Base-by-base conservation (phyloP, 768 basidiomycete genomes). In the Boletus pseudo-olivaceus region DNA sequence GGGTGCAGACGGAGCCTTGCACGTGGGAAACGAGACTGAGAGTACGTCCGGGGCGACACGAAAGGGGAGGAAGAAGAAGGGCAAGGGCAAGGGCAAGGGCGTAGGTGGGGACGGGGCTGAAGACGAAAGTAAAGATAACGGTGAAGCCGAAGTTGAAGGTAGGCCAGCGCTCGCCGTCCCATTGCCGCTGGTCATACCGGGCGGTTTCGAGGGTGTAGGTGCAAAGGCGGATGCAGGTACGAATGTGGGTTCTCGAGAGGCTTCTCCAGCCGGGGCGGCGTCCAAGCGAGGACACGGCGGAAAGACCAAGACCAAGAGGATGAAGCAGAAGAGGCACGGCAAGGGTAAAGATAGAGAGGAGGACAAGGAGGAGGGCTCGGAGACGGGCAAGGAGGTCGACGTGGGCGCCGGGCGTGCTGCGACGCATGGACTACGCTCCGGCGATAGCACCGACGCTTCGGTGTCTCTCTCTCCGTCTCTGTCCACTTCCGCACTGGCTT, bases 281-380 rank as follows among this genome's bases (percentile, higher is more conserved):
- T 32, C 61, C 41, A 73, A 73, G 61, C 72, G 73, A 59, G 49
- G 65, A 23, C 76, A 75, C 8, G 7, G n/a, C 17, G 33, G 12
- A 33, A 54, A 54, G 54, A 23, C 34, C 67, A 77, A 77, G 70
- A 76, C 76, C 68, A 80, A 78, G 68, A 73, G 70, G 59, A 79
- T 77, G 70, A 62, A 34, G 65, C 63, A 23, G 27, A 35, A 32
- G 48, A n/a, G 49, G 15, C 33, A 41, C 20, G 30, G 23, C 12
- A 38, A 33, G 39, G 42, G 20, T 2, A 15, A 39, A 4, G 38
- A 47, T 6, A 14, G 10, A 60, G 61, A 59, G 2, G 41, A 37
- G 12, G 35, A 33, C 7, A 10, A 17, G 10, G 49, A 50, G 0
- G 37, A 9, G 35, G 49, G 49, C 17, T 51, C 52, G 10, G 60